Evolutionary conservation across 148 eudicot genomes (phyloP), one percentile per base, ranked within the genome.

Genomic region (Pouteria glomerata): DNA sequence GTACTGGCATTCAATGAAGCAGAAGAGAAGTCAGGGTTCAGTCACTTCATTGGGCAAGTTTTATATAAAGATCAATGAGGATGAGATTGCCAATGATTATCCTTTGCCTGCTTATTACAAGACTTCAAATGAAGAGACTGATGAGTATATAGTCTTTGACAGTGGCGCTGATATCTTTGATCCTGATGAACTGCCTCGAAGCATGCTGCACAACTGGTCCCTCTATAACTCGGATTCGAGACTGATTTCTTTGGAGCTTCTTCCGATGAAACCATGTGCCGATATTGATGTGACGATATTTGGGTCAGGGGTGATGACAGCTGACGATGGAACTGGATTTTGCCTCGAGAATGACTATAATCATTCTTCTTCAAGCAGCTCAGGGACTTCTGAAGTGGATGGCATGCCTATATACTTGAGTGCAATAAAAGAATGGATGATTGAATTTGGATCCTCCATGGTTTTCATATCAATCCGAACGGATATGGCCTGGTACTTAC

Each of bases 131-230:
- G 88, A 90, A 78, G 98, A 94, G 78, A 87, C 90, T 48, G 97
- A 91, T 73, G 96, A 94, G 82, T 94, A 91, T 69, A 75, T 90
- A 48, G 74, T 91, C 56, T 85, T 84, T 85, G 98, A 86, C 60
- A 80, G 77, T 74, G 87, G 81, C 51, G 57, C 73, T 74, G 92
- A 86, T 83, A 55, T 81, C 27, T 76, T 51, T 70, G 75, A 86
- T 58, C 76, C 85, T 45, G 96, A 94, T 76, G 85, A 85, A 3
- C 88, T 90, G 66, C 97, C 97, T 1, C 79, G 89, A 69, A 85
- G 86, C 82, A 94, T 89, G 96, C 95, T 94, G 68, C 98, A 94
- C 70, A 85, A 91, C 61, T 91, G 98, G 97, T 85, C 98, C 35
- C 84, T 94, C 12, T 94, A 91, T 75, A 87, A 94, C 72, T 87